Base-by-base conservation (phyloP, 2,329 filamentous ascomycete genomes). In the Colletotrichum plurivorum region DNA sequence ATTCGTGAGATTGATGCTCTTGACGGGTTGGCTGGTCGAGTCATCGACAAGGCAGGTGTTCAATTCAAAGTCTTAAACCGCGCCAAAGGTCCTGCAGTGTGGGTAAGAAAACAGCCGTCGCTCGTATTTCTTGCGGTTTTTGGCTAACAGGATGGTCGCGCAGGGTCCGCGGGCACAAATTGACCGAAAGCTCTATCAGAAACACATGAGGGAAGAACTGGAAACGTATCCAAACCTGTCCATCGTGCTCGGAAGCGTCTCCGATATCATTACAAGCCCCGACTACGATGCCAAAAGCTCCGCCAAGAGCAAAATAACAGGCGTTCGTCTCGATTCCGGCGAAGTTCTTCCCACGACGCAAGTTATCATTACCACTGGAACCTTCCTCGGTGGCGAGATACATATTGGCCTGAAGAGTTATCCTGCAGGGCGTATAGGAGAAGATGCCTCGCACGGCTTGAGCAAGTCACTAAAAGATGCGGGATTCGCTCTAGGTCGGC, bases 361-460 rank as follows among this genome's bases (percentile, higher is more conserved):
- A 71, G 95, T 98, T 43, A 89, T 99, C 25, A 98, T 99, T 73
- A 98, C 96, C 0, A 99, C 96, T 0, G 96, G 96, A 0, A 99
- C 96, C 0, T 99, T 99, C 76, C 82, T 99, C 5, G 93, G 95
- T 12, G 96, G 95, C 18, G 96, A 99, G 80, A 99, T 99, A 71
- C 96, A 99, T 75, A 97, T 99, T 71, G 96, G 94, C 0, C 83
- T 98, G 8, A 88, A 97, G 61, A 88, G 87, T 3, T 97, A 90
- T 76, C 95, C 96, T 0, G 93, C 96, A 0, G 96, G 96, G 1
- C 90, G 96, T 9, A 94, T 99, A 84, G 96, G 95, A 12, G 96
- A 99, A 82, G 93, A 93, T 22, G 95, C 96, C 0, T 98, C 96
- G 0, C 94, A 94, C 76, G 95, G 95, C 0, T 83, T 99, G 63